These are phyloP conservation scores for Immersiporthe knoxdaviesiana DNA, from an alignment of 2,329 filamentous ascomycete genomes.

Conservation along the genomic window DNA sequence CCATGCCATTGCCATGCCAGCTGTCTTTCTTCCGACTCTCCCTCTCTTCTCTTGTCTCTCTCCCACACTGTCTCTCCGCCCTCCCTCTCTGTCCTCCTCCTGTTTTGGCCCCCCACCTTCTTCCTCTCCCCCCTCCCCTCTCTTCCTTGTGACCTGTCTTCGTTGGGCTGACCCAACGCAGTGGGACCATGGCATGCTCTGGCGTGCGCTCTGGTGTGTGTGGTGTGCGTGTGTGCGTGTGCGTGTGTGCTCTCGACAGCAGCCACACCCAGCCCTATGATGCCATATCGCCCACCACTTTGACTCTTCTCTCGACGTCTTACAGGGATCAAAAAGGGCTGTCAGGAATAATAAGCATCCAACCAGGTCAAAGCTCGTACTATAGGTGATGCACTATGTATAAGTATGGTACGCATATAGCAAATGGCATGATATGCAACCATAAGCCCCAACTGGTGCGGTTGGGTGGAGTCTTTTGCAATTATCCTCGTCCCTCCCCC, in stretches of 20 bases:
- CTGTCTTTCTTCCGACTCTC: background rate
- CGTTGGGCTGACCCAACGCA: background rate
- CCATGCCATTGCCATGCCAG: constrained; percentile 2
- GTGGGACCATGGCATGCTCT: background rate
- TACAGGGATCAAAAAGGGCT: background rate
- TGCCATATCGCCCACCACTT: background rate
- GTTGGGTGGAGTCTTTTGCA: background rate
- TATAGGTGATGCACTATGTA: background rate
- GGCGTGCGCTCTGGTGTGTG: too few species aligned
- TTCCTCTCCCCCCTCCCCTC: background rate
- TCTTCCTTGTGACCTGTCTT: background rate
- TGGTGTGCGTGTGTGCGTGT: background rate
- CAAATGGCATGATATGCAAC: background rate
- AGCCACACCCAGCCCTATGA: constrained; percentile 8
- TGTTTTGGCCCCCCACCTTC: background rate
- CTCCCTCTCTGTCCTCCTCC: background rate
- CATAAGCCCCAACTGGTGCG: background rate
- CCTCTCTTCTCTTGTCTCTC: background rate
- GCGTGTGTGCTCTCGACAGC: background rate
- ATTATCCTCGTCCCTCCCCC: background rate
- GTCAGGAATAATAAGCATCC: background rate
- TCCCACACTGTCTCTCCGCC: background rate
- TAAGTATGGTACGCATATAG: too few species aligned
- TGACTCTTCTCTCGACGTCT: background rate
- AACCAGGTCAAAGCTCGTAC: background rate